Conservation (phyloP, 441 rosid genomes). For the Jatropha multifida region DNA sequence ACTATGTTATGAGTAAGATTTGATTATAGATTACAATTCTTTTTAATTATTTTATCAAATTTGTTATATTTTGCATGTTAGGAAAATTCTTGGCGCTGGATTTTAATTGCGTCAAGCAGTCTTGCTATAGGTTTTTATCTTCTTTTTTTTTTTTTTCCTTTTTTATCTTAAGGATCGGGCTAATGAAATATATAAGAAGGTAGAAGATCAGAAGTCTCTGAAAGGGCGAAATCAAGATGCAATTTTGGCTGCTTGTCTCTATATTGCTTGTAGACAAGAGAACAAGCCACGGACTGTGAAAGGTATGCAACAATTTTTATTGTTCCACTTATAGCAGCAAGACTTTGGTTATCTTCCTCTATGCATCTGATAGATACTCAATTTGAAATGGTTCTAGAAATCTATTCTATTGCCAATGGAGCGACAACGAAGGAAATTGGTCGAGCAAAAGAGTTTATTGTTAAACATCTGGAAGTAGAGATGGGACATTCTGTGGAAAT, state of each 20-base stretch:
- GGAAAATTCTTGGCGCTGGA: not conserved
- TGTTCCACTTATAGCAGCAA: slow-evolving; percentile 25
- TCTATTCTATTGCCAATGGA: slow-evolving; percentile 28
- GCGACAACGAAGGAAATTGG: slow-evolving; percentile 37
- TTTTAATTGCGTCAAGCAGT: not conserved
- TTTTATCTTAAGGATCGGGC: slow-evolving; percentile 24
- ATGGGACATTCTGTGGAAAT: slow-evolving; percentile 27
- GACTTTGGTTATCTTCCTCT: slow-evolving; percentile 1
- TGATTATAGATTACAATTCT: not conserved
- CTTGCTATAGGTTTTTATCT: not conserved
- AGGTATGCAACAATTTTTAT: slow-evolving; percentile 25
- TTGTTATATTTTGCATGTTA: not conserved
- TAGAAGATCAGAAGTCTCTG: slow-evolving; percentile 30
- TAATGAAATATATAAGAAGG: slow-evolving; percentile 32
- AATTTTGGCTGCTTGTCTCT: slow-evolving; percentile 32
- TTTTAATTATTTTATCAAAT: not conserved
- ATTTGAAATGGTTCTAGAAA: slow-evolving; percentile 22
- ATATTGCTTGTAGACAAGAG: slow-evolving; percentile 46
- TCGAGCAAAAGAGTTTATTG: slow-evolving; percentile 33
- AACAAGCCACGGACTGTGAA: slow-evolving; percentile 29
- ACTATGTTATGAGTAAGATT: not conserved
- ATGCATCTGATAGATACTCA: not conserved
- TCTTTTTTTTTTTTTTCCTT: not conserved
- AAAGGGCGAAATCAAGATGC: slow-evolving; percentile 32
- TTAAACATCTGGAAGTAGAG: slow-evolving; percentile 27